phyloP scores from a whole-genome alignment of 805 yeast species.

The Groenewaldozyma salmanticensis region DNA sequence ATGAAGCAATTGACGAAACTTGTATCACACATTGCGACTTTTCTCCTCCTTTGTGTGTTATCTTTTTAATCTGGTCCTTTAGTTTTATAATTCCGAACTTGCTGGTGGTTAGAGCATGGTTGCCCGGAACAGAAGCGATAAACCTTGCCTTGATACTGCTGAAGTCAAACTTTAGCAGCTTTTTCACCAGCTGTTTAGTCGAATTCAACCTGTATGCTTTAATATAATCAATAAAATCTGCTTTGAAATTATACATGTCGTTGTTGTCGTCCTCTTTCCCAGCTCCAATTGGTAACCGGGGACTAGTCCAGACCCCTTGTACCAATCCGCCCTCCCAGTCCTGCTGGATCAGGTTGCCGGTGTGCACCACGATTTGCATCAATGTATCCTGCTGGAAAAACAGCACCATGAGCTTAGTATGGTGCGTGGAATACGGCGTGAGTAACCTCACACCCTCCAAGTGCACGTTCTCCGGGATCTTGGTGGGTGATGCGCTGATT shows the following conservation, averaged over 20 bases:
- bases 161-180: slow-evolving; percentile 21
- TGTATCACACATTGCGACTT: slow-evolving; percentile 11
- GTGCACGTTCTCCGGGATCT: slow-evolving; percentile 12
- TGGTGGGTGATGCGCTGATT: slow-evolving; percentile 1
- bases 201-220: slow-evolving; percentile 15
- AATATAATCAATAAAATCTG: slow-evolving; percentile 21
- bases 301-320: slow-evolving; percentile 26
- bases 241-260: slow-evolving; percentile 14
- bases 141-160: slow-evolving; percentile 17
- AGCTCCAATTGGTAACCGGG: slow-evolving; percentile 10
- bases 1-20: slow-evolving; percentile 22
- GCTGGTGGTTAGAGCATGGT: slow-evolving; percentile 9
- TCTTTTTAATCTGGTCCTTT: slow-evolving; percentile 6
- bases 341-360: slow-evolving; percentile 24
- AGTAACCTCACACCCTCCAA: slow-evolving; percentile 15
- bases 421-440: slow-evolving; percentile 24
- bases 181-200: slow-evolving; percentile 9
- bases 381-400: slow-evolving; percentile 9
- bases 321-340: slow-evolving; percentile 28
- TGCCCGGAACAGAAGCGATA: slow-evolving; percentile 27
- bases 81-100: slow-evolving; percentile 19
- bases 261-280: background rate
- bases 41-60: slow-evolving; percentile 1
- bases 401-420: slow-evolving; percentile 27
- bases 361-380: slow-evolving; percentile 23